Percentiles rank a stretch among this genome's conserved stretches.
Conservation (phyloP, 192 early-diverging fungal genomes). For the Paraglomus brasilianum region DNA sequence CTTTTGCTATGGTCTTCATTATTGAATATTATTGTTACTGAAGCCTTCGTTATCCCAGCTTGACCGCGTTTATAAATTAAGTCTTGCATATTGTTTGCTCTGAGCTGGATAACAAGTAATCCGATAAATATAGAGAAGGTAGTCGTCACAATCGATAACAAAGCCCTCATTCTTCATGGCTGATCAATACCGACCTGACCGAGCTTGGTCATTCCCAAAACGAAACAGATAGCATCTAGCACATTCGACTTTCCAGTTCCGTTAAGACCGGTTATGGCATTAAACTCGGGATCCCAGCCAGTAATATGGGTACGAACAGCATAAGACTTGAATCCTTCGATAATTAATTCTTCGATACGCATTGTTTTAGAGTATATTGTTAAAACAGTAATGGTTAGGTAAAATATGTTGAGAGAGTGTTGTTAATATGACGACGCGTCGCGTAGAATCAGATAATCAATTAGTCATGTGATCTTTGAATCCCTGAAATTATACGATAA, state of each 20-base stretch:
- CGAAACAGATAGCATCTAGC: constrained; percentile 98
- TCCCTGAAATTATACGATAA: no score
- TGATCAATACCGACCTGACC: constrained; percentile 64
- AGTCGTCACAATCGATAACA: not conserved
- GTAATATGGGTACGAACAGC: constrained; percentile 92
- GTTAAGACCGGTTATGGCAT: constrained; percentile 97
- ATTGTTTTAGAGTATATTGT: constrained; percentile 41
- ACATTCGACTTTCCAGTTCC: constrained; percentile 99
- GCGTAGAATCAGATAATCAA: no score
- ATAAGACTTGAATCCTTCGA: constrained; percentile 99
- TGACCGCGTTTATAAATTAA: constrained; percentile 99
- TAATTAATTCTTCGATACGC: constrained; percentile 92
- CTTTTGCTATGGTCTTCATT: constrained; percentile 82
- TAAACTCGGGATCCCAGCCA: constrained; percentile 98
- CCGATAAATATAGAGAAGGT: not conserved
- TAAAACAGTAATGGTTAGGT: no score
- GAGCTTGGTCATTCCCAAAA: constrained; percentile 92
- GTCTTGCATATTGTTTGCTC: constrained; percentile 91
- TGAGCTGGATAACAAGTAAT: constrained; percentile 54
- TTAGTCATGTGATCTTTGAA: no score
- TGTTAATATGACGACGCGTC: no score
- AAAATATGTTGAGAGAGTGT: no score
- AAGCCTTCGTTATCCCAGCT: constrained; percentile 96
- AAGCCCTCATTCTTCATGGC: not conserved
- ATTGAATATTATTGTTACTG: constrained; percentile 95